Conservation (phyloP, 495 filamentous ascomycete species). For the Penicillium antarcticum region DNA sequence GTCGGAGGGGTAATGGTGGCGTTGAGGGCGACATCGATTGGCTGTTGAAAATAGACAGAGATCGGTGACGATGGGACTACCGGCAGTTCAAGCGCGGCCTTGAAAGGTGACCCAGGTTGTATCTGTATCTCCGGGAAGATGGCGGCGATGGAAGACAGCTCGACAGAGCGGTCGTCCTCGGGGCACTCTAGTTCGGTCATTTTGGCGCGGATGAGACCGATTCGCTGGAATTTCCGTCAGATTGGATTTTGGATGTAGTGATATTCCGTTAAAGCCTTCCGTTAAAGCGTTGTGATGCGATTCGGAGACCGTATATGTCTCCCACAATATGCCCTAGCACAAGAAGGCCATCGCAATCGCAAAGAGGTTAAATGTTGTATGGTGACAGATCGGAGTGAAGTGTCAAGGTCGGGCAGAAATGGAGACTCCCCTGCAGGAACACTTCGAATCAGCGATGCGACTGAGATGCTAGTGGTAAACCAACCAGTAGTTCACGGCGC, state of each 20-base stretch:
- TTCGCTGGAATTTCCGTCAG: not conserved
- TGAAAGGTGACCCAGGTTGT: conserved; percentile 52
- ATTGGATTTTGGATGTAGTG: too few species aligned
- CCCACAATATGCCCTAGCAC: not conserved
- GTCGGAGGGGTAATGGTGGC: conserved; percentile 44
- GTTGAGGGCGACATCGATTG: conserved; percentile 38
- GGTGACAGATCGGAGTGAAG: not conserved
- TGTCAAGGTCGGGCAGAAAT: conserved; percentile 20
- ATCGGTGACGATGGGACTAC: conserved; percentile 69
- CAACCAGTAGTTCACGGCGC: conserved; percentile 12
- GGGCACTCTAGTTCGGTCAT: conserved; percentile 31
- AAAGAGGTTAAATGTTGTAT: not conserved
- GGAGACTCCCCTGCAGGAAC: conserved; percentile 9
- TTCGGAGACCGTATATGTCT: not conserved
- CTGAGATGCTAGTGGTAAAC: not conserved
- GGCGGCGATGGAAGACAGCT: conserved; percentile 77
- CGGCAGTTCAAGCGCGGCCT: conserved; percentile 66
- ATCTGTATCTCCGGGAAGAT: conserved; percentile 85
- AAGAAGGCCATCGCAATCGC: not conserved
- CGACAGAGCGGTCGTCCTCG: conserved; percentile 69
- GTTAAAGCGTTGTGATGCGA: not conserved
- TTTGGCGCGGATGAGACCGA: not conserved
- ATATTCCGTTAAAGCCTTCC: too few species aligned
- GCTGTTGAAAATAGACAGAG: conserved; percentile 63
- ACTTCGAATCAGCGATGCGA: conserved; percentile 8